These are phyloP conservation scores for Termitomyces sp. DNA, from an alignment of 768 basidiomycete species.

Conservation along the genomic window DNA sequence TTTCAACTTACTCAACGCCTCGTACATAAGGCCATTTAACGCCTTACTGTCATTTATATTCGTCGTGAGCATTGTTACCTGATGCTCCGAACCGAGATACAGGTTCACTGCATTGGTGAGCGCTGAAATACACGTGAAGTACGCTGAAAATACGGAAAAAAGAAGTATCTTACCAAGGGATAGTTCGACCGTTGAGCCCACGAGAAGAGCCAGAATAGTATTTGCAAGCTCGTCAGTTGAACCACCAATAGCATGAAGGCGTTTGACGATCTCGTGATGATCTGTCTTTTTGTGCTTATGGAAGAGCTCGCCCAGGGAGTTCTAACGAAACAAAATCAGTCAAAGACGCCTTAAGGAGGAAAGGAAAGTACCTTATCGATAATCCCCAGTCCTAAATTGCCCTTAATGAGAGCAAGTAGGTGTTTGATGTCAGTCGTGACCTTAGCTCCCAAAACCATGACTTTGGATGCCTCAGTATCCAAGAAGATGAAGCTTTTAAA, in stretches of 20 bases:
- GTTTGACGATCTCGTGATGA: slow-evolving; percentile 48
- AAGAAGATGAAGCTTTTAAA: slow-evolving; percentile 65
- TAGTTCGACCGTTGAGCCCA: slow-evolving; percentile 62
- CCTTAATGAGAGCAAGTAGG: slow-evolving; percentile 53
- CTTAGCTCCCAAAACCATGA: slow-evolving; percentile 48
- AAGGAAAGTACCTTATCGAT: slow-evolving; percentile 34
- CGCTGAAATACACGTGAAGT: slow-evolving; percentile 28
- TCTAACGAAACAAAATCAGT: slow-evolving; percentile 28
- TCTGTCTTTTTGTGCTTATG: slow-evolving; percentile 36
- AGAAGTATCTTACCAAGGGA: slow-evolving; percentile 46
- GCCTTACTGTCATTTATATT: slow-evolving; percentile 24
- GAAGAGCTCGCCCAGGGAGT: slow-evolving; percentile 39
- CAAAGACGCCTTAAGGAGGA: not conserved
- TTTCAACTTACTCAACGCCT: slow-evolving; percentile 57
- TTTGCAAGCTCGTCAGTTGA: slow-evolving; percentile 61
- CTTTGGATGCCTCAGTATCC: slow-evolving; percentile 53
- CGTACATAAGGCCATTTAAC: slow-evolving; percentile 55
- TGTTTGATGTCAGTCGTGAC: slow-evolving; percentile 47
- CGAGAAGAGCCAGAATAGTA: slow-evolving; percentile 64
- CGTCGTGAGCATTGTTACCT: slow-evolving; percentile 29
- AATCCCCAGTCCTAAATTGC: slow-evolving; percentile 33
- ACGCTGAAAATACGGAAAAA: not conserved
- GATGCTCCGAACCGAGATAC: slow-evolving; percentile 49
- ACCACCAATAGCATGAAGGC: slow-evolving; percentile 49
- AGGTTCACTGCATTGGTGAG: slow-evolving; percentile 62